phyloP scores from a whole-genome alignment of 2,329 filamentous ascomycete genomes.

The Ascochyta koolunga region DNA sequence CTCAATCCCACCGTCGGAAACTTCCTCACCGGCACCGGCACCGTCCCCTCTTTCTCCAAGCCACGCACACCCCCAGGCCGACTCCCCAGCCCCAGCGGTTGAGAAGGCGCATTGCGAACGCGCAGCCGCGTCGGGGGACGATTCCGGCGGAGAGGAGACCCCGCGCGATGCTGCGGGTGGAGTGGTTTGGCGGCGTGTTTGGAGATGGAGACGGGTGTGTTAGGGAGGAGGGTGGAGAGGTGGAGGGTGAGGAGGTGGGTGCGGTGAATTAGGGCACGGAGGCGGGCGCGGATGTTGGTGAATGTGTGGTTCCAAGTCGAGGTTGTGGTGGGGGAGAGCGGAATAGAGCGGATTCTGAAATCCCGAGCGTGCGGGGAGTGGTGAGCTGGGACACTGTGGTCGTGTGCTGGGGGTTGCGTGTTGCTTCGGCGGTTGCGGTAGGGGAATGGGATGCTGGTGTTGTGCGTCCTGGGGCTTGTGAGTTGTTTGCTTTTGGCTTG shows the following conservation, averaged over 20 bases:
- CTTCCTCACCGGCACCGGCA: not conserved
- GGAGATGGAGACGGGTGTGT: not conserved
- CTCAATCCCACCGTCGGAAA: not conserved
- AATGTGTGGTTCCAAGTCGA: not conserved
- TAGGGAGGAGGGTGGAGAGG: not conserved
- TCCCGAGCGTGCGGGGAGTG: not conserved
- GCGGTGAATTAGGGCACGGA: not conserved
- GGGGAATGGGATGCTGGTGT: not conserved
- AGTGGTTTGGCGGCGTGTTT: not conserved
- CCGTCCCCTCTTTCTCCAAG: too few species aligned
- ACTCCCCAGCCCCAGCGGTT: too few species aligned
- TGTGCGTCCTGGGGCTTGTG: too few species aligned
- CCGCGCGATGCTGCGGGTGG: not conserved
- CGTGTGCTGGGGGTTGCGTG: not conserved
- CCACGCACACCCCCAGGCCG: not conserved
- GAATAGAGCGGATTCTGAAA: not conserved
- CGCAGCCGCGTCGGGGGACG: not conserved
- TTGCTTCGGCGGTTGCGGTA: too few species aligned
- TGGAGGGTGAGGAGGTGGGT: not conserved
- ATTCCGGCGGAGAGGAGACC: not conserved
- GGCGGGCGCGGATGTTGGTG: not conserved
- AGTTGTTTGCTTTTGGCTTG: too few species aligned
- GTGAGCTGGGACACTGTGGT: not conserved
- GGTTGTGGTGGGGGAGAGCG: not conserved
- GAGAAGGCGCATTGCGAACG: not conserved